Evolutionary conservation across 345 rosid genomes (phyloP).

Genomic region (Clarkia xantiana): DNA sequence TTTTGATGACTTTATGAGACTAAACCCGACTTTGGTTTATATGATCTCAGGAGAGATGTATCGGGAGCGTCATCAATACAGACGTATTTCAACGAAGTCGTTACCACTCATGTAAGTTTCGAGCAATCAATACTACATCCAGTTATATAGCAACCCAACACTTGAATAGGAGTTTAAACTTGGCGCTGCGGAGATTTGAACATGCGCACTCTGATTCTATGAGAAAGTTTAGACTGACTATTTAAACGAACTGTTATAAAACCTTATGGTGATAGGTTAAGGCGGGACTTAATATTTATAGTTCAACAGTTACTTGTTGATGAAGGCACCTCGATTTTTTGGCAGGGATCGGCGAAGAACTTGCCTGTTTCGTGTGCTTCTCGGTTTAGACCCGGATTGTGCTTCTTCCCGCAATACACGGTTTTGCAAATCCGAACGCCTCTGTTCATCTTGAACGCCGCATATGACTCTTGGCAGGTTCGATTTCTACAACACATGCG

Average conservation of each 20-base stretch:
- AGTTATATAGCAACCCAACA: too few species aligned
- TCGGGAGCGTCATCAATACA: conserved; percentile 51
- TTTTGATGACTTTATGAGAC: too few species aligned
- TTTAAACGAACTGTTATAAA: too few species aligned
- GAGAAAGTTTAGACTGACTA: too few species aligned
- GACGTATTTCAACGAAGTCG: conserved; percentile 46
- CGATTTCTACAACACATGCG: too few species aligned
- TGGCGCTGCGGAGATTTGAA: too few species aligned
- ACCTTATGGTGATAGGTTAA: too few species aligned
- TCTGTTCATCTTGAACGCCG: conserved; percentile 71
- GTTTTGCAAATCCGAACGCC: conserved; percentile 62
- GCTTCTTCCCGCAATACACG: conserved; percentile 82
- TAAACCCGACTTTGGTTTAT: conserved; percentile 1
- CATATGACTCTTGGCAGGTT: conserved; percentile 99
- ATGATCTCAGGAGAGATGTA: conserved; percentile 55
- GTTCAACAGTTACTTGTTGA: not conserved
- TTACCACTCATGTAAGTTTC: conserved; percentile 57
- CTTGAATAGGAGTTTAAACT: too few species aligned
- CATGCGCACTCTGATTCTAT: too few species aligned
- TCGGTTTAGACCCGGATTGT: conserved; percentile 46
- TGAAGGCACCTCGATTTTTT: not conserved
- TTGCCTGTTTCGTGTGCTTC: conserved; percentile 66
- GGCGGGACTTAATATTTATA: too few species aligned
- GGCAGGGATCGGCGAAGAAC: conserved; percentile 61
- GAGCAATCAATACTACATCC: not conserved